Evolutionary conservation across 306 rosid species (phyloP), one percentile per base, ranked within the genome.

Genomic region (Ormosia semicastrata): DNA sequence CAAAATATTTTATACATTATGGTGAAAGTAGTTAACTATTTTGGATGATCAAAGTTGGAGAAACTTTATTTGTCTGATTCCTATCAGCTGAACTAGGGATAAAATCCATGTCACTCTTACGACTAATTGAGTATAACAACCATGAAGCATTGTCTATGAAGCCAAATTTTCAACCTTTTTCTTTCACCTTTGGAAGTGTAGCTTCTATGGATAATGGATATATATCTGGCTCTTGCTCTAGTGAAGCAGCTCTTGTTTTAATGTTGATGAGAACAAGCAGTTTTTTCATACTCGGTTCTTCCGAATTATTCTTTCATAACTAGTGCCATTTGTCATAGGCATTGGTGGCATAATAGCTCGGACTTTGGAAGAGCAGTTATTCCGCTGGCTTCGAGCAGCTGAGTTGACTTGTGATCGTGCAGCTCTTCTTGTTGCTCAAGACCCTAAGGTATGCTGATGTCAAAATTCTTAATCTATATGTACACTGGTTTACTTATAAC

Each of bases 331-430:
- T 77, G 73, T 82, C 69, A 41, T 82, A 95, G 99, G 99, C 80
- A 89, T 95, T 76, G 99, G 99, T 18, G 94, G 93, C 54, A 62
- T 93, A 49, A 93, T 95, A 88, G 98, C 99, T 83, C 96, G 73
- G 81, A 90, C 88, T 77, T 88, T 95, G 82, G 98, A 95, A 86
- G 99, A 95, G 83, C 98, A 93, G 82, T 71, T 95, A 73, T 84
- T 93, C 47, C 99, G 98, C 76, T 95, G 99, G 99, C 93, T 95
- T 78, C 90, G 98, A 88, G 91, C 99, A 47, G 99, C 99, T 47
- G 99, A 95, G 87, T 80, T 95, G 87, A 95, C 98, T 75, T 95
- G 99, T 89, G 99, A 93, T 73, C 98, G 98, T 57, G 99, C 98
- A 37, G 98, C 99, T 77, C 97, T 95, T 88, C 98, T 95, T 50